Conservation (phyloP, 805 yeast genomes). For the Candida tallmaniae region DNA sequence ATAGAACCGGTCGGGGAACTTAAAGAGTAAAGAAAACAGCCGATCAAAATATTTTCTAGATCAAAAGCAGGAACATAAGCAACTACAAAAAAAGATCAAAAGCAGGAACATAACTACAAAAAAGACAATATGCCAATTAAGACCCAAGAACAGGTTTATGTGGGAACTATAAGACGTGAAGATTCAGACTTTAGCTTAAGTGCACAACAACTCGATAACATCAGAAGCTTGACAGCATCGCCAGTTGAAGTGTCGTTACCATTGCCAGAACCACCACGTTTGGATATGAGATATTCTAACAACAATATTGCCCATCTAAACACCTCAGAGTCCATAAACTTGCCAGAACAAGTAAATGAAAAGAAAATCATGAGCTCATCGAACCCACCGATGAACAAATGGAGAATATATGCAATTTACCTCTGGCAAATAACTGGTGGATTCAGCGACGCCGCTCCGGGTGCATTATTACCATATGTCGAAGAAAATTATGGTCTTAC, state of each 20-base stretch:
- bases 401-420: slow-evolving; percentile 38
- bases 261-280: slow-evolving; percentile 4
- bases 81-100: too few relatives aligned
- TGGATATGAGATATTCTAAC: slow-evolving; percentile 10
- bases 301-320: slow-evolving; percentile 4
- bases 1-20: too few relatives aligned
- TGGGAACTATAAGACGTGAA: slow-evolving; percentile 7
- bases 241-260: too few relatives aligned
- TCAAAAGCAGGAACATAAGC: too few relatives aligned
- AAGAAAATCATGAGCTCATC: slow-evolving; percentile 29
- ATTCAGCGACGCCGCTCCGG: slow-evolving; percentile 53
- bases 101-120: too few relatives aligned
- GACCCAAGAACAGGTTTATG: not conserved
- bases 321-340: not conserved
- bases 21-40: too few relatives aligned
- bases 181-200: slow-evolving; percentile 1
- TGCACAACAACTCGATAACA: too few relatives aligned
- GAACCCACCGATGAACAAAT: slow-evolving; percentile 41
- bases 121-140: too few relatives aligned
- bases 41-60: too few relatives aligned
- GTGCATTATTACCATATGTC: slow-evolving; percentile 54
- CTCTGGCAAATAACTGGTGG: slow-evolving; percentile 42
- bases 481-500: slow-evolving; percentile 44
- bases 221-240: too few relatives aligned
- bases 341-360: slow-evolving; percentile 2